Conservation (phyloP, 495 filamentous ascomycete species). For the Geoglossum glabrum region DNA sequence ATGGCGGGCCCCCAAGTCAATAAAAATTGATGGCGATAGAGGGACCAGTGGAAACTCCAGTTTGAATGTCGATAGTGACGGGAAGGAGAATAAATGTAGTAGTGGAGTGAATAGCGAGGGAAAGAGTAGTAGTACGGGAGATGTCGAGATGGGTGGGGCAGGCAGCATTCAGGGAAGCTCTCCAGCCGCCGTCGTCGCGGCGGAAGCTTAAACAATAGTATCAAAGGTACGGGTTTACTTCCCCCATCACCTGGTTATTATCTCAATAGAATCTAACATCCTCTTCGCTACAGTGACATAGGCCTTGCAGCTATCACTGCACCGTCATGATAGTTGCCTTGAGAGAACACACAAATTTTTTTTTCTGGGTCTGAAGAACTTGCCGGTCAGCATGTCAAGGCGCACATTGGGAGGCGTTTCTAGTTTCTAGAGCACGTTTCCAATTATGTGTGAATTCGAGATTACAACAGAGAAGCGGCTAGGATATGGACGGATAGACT, state of each 20-base stretch:
- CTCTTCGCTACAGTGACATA: not conserved
- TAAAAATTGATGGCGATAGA: slow-evolving; percentile 20
- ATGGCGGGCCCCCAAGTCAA: slow-evolving; percentile 55
- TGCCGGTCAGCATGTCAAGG: not conserved
- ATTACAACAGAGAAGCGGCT: not conserved
- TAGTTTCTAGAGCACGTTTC: not conserved
- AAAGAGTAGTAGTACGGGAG: slow-evolving; percentile 43
- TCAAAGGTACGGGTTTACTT: not conserved
- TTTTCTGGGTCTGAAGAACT: slow-evolving; percentile 3
- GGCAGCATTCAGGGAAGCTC: slow-evolving; percentile 26
- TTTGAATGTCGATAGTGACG: slow-evolving; percentile 44
- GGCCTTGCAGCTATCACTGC: not conserved
- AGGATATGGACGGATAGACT: not conserved
- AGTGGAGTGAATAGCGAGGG: slow-evolving; percentile 46
- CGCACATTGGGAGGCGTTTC: not conserved
- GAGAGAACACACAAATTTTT: not conserved
- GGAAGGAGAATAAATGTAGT: slow-evolving; percentile 54
- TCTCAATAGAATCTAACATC: not conserved
- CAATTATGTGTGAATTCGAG: not conserved
- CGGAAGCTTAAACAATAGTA: slow-evolving; percentile 12
- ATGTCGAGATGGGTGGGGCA: slow-evolving; percentile 26
- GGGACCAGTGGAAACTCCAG: slow-evolving; percentile 27
- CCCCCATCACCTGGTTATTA: not conserved
- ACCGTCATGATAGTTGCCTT: not conserved
- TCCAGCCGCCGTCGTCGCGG: slow-evolving; percentile 21